phyloP scores from a whole-genome alignment of 2,329 filamentous ascomycete genomes.

The Paraphaeosphaeria minitans region DNA sequence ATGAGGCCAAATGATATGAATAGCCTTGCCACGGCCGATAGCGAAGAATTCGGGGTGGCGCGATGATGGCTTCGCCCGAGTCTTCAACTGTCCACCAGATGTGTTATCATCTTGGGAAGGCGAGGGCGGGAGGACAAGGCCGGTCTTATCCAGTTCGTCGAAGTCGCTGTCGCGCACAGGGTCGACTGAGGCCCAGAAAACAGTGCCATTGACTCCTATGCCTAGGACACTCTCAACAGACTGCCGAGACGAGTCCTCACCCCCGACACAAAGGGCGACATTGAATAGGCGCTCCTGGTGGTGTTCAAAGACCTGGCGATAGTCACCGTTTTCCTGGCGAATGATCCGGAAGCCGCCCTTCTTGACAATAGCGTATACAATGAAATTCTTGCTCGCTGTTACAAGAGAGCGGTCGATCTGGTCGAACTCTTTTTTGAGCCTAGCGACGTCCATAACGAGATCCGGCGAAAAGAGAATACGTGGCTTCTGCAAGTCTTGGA shows the following conservation, averaged over 20 bases:
- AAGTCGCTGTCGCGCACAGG: constrained; percentile 57
- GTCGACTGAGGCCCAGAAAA: constrained; percentile 86
- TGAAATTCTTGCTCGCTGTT: constrained; percentile 86
- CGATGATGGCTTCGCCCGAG: constrained; percentile 86
- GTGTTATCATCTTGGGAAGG: constrained; percentile 86
- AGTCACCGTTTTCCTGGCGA: constrained; percentile 88
- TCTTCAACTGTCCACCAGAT: constrained; percentile 92
- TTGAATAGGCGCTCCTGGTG: constrained; percentile 95
- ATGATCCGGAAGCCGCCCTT: constrained; percentile 92
- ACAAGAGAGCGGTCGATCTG: constrained; percentile 94
- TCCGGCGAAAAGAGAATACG: constrained; percentile 73
- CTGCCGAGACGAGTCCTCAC: constrained; percentile 55
- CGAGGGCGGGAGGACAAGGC: constrained; percentile 87
- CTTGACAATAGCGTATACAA: constrained; percentile 92
- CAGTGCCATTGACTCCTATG: constrained; percentile 90
- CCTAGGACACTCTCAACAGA: constrained; percentile 77
- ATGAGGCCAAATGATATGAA: constrained; percentile 78
- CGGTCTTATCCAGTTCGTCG: constrained; percentile 80
- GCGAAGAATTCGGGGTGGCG: constrained; percentile 93
- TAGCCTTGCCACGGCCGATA: constrained; percentile 92
- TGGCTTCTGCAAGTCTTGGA: constrained; percentile 62
- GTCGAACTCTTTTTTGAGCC: constrained; percentile 96
- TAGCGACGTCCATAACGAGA: constrained; percentile 87
- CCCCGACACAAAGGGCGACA: constrained; percentile 75
- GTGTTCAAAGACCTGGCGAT: constrained; percentile 89